A percentile compares a stretch with the other conserved stretches of the same genome.
These are phyloP conservation scores for Phaseolus coccineus DNA, from an alignment of 331 rosid genomes.

Conservation along the genomic window DNA sequence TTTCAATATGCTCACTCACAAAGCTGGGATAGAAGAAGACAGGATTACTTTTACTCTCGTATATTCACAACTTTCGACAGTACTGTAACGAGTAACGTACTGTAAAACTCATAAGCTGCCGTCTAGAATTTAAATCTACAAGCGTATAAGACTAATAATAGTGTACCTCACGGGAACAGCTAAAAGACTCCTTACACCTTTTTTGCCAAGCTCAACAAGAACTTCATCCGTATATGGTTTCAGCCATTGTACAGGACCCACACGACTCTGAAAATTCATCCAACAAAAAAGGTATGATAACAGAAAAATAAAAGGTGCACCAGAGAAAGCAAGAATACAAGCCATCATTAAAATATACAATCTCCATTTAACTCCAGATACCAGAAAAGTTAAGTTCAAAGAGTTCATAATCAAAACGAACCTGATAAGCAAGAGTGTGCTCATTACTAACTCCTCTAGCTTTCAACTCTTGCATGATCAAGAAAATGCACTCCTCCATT, in stretches of 20 bases:
- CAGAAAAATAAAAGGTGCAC: background rate
- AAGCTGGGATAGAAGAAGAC: conserved; percentile 62
- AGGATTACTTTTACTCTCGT: conserved; percentile 13
- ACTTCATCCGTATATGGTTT: conserved; percentile 97
- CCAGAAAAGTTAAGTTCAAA: conserved; percentile 15
- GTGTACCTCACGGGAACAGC: conserved; percentile 97
- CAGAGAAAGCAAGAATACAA: conserved; percentile 13
- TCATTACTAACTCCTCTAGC: conserved; percentile 82
- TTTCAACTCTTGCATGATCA: conserved; percentile 94
- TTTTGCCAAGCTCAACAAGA: conserved; percentile 95
- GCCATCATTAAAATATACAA: background rate
- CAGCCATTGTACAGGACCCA: conserved; percentile 99
- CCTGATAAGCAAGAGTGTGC: conserved; percentile 98
- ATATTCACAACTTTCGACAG: conserved; percentile 23
- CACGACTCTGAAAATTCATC: conserved; percentile 81
- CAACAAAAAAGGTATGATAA: conserved; percentile 37
- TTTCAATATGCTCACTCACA: conserved; percentile 98
- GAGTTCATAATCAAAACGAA: conserved; percentile 43
- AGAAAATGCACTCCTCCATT: conserved; percentile 93
- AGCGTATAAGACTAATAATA: conserved; percentile 1
- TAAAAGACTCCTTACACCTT: conserved; percentile 86
- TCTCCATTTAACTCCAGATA: conserved; percentile 19
- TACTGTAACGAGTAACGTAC: background rate
- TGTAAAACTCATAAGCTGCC: background rate
- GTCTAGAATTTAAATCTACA: conserved; percentile 5